Evolutionary conservation across 257 asterid genomes (phyloP).

Genomic region (Solanum pinnatisectum): DNA sequence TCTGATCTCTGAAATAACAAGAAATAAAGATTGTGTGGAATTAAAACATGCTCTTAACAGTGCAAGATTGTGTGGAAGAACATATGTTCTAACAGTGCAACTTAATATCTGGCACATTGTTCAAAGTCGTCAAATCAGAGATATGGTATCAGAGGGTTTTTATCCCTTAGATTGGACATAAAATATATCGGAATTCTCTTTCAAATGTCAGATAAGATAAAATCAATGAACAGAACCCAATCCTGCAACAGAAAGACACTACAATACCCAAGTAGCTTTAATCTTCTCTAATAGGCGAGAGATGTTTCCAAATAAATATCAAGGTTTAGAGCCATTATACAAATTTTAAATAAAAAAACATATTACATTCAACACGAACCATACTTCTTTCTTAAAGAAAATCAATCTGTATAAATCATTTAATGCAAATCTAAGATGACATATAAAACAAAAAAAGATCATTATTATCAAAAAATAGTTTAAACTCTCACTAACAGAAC

Average conservation of each 20-base stretch:
- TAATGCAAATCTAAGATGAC: background rate
- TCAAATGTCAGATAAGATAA: background rate
- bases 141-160: background rate
- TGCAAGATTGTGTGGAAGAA: background rate
- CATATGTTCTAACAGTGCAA: background rate
- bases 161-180: background rate
- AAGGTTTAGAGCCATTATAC: background rate
- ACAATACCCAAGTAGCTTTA: background rate
- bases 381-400: background rate
- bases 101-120: background rate
- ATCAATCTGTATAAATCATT: background rate
- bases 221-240: background rate
- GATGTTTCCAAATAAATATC: background rate
- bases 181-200: background rate
- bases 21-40: background rate
- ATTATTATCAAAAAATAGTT: background rate
- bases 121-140: background rate
- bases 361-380: background rate
- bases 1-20: background rate
- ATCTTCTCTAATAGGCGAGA: background rate
- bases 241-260: background rate
- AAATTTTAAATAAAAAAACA: background rate
- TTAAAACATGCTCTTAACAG: background rate
- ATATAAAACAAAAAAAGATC: background rate
- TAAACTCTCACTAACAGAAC: background rate